Evolutionary conservation across 202 grass and related monocot species (phyloP).

Genomic region (Brachypodium distachyon): DNA sequence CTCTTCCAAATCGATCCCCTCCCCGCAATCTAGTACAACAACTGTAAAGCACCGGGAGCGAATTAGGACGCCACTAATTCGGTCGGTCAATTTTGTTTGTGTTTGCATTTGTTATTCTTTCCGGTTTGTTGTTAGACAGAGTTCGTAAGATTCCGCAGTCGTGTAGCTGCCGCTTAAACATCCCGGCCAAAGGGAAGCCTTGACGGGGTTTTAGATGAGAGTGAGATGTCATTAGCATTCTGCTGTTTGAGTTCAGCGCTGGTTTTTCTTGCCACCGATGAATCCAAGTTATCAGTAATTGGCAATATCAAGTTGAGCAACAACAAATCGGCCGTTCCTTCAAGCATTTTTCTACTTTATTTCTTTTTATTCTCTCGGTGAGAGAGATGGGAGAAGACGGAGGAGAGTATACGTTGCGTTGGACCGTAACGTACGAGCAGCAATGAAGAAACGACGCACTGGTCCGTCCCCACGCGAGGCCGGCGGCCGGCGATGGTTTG

Average conservation of each 20-base stretch:
- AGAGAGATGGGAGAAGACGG: neutral
- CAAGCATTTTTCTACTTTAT: no score
- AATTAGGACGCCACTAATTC: neutral
- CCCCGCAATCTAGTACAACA: constrained; percentile 29
- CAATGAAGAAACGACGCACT: constrained; percentile 3
- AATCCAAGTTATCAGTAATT: constrained; percentile 20
- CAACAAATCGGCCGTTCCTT: neutral
- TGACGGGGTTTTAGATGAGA: constrained; percentile 13
- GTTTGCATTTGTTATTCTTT: constrained; percentile 1
- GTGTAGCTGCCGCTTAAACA: neutral
- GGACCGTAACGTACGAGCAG: neutral
- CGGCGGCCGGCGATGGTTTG: constrained; percentile 10
- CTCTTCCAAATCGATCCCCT: constrained; percentile 66
- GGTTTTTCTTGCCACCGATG: neutral
- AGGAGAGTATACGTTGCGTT: neutral
- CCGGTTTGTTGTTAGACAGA: neutral
- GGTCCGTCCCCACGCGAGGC: neutral
- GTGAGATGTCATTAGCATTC: neutral
- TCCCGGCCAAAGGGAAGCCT: constrained; percentile 29
- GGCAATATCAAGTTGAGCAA: neutral
- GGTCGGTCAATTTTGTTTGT: constrained; percentile 38
- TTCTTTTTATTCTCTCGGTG: no score
- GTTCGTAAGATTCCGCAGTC: neutral
- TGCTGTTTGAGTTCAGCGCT: neutral
- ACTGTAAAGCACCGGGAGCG: constrained; percentile 17